These are phyloP conservation scores for Naganishia liquefaciens DNA, from an alignment of 1,284 basidiomycete species.

Conservation along the genomic window DNA sequence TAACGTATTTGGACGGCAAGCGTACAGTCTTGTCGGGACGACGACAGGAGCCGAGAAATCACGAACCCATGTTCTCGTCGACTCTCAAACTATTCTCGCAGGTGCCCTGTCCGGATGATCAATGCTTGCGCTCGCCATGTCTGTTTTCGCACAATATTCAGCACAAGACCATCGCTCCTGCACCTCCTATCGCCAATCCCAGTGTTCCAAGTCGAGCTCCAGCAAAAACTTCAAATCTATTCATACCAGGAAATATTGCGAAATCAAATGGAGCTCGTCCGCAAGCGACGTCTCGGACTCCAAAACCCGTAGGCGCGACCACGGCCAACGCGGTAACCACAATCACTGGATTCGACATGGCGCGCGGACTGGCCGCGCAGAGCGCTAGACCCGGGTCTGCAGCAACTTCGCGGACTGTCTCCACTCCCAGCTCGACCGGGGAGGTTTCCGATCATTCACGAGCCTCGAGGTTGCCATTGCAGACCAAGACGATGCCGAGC, in stretches of 20 bases:
- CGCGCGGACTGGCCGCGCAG: slow-evolving; percentile 13
- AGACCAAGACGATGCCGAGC: slow-evolving; percentile 5
- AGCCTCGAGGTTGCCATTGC: neutral
- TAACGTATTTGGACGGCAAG: too few species aligned
- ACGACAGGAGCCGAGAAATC: too few species aligned
- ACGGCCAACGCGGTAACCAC: neutral
- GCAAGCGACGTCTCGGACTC: neutral
- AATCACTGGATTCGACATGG: slow-evolving; percentile 13
- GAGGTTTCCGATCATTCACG: neutral
- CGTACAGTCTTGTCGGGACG: too few species aligned
- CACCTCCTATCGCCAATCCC: neutral
- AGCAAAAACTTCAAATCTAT: neutral
- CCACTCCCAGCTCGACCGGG: neutral
- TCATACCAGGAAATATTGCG: neutral
- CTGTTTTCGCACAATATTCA: slow-evolving; percentile 33
- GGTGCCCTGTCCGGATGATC: slow-evolving; percentile 29
- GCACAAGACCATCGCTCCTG: neutral
- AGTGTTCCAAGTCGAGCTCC: neutral
- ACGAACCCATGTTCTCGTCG: slow-evolving; percentile 31
- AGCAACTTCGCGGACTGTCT: neutral
- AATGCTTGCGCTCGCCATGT: slow-evolving; percentile 28
- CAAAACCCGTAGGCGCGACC: neutral
- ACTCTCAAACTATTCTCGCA: slow-evolving; percentile 30
- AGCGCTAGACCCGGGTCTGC: slow-evolving; percentile 1
- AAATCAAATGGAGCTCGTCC: neutral